Percentiles rank a stretch among this genome's conserved stretches.
These are phyloP conservation scores for Hypoxylon lenormandii DNA, from an alignment of 495 filamentous ascomycete genomes.

Conservation along the genomic window DNA sequence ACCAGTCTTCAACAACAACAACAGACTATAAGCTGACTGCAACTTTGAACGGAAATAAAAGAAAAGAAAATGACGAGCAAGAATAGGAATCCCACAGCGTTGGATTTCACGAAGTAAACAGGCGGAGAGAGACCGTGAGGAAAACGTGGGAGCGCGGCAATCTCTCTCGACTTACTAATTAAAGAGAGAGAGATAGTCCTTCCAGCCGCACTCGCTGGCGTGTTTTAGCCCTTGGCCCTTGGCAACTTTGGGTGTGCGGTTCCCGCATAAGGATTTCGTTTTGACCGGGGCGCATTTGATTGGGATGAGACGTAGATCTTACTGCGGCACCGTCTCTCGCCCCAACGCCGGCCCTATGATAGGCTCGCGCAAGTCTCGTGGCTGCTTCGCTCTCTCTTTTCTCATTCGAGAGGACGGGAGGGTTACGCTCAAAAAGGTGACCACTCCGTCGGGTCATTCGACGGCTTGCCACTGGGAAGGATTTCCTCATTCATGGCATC, in stretches of 20 bases:
- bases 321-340: slow-evolving; percentile 8
- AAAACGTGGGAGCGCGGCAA: slow-evolving; percentile 5
- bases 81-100: not conserved
- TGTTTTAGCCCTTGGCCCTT: not conserved
- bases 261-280: slow-evolving; percentile 1
- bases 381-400: not conserved
- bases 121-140: not conserved
- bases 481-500: not conserved
- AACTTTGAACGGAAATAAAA: not conserved
- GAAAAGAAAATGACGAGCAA: not conserved
- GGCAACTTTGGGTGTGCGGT: not conserved
- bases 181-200: not conserved
- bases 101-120: slow-evolving; percentile 1
- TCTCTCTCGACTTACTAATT: slow-evolving; percentile 5
- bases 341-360: slow-evolving; percentile 10
- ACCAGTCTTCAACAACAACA: not conserved
- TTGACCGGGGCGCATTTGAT: slow-evolving; percentile 16
- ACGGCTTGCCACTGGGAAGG: not conserved
- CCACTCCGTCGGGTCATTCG: slow-evolving; percentile 3
- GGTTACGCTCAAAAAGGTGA: slow-evolving; percentile 1
- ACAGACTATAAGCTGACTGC: not conserved
- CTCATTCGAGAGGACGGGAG: not conserved
- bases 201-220: slow-evolving; percentile 8
- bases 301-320: slow-evolving; percentile 30
- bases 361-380: slow-evolving; percentile 1